Conservation (phyloP, 2,329 filamentous ascomycete species). For the Beauveria australis region DNA sequence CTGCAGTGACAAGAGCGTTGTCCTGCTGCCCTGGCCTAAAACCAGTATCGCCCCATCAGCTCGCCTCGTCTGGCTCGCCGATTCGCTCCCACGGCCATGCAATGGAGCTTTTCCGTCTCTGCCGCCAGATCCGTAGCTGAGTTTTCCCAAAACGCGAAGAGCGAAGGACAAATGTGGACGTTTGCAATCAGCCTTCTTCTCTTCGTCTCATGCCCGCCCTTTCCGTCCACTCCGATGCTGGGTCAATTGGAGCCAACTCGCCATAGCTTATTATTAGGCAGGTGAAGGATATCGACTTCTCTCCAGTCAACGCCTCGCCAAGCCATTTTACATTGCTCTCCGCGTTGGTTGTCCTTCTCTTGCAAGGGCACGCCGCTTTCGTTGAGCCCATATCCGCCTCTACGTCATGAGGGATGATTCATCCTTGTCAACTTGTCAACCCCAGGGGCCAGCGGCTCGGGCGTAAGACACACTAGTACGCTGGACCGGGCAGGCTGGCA, state of each 20-base stretch:
- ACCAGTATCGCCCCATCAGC: not conserved
- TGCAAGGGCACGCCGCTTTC: not conserved
- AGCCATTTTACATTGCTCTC: conserved; percentile 6
- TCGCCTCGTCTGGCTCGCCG: conserved; percentile 3
- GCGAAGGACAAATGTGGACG: not conserved
- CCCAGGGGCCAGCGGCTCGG: conserved; percentile 1
- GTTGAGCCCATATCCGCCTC: not conserved
- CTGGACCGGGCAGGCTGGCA: not conserved
- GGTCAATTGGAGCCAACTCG: not conserved
- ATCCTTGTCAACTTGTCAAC: conserved; percentile 6
- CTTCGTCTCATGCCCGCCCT: not conserved
- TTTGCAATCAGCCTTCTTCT: not conserved
- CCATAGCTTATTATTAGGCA: not conserved
- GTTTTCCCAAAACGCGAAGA: not conserved
- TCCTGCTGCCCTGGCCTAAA: not conserved
- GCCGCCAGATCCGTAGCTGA: conserved; percentile 8
- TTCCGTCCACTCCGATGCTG: not conserved
- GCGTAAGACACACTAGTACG: conserved; percentile 2
- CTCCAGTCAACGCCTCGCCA: not conserved
- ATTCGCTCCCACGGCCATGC: not conserved
- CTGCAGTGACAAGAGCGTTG: not conserved
- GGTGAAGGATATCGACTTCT: not conserved
- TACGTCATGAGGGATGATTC: conserved; percentile 10
- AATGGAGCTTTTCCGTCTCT: not conserved
- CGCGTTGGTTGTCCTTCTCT: not conserved